Base-by-base conservation (phyloP, 345 rosid genomes). In the Linum lewisii region DNA sequence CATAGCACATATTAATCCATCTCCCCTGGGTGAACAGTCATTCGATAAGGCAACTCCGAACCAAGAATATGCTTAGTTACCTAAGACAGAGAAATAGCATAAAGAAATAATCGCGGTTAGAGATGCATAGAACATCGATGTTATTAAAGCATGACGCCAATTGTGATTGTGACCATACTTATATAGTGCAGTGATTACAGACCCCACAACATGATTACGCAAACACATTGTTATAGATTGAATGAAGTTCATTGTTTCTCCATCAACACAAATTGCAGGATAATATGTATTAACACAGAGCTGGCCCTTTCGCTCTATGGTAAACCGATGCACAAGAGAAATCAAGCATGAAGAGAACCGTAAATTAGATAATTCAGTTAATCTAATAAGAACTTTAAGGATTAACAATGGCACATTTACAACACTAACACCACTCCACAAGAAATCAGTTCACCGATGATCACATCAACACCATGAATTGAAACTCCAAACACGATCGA, bases 41-140 rank as follows among this genome's bases (percentile, higher is more conserved):
- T 82, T 58, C 96, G 79, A 50, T 93, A 93, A 64, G 99, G 99
- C 64, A 84, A 73, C 66, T 81, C 88, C 53, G 90, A 73, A 25
- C 73, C 95, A 64, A 78, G 65, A 47, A 45, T 64, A 55, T 66
- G 72, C 84, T 66, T 81, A 62, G 70, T 78, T 36, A 81, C 72
- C 97, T 89, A 74, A 72, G 72, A 57, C 26, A 25, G 0, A 64
- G 58, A 32, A 21, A 52, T 20, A 10, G 15, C 56, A 21, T 11
- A 56, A 2, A 57, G 51, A 24, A 34, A 25, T 56, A 32, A 13
- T 56, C 7, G 10, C 34, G 2, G 25, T 24, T 15, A 57, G 11
- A 24, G 56, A n/a, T 34, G 7, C n/a, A 24, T 59, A 34, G 19
- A 1, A 36, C 16, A 60, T 16, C 21, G 14, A 53, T 42, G 13